These are phyloP conservation scores for Iris macrosiphon DNA, from an alignment of 106 monocot genomes.

Conservation along the genomic window DNA sequence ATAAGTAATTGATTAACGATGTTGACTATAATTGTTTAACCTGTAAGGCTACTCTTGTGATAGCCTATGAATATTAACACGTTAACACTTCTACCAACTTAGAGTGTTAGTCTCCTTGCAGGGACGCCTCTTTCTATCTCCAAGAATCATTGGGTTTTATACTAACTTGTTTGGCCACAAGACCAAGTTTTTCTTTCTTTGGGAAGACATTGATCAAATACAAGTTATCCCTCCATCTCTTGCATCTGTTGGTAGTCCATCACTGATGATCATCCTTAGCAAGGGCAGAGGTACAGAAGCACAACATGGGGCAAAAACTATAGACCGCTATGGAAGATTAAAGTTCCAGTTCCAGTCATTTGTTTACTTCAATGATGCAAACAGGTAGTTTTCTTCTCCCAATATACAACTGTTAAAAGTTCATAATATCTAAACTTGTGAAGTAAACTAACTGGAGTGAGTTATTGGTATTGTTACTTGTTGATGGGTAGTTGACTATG, in stretches of 20 bases:
- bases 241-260: constrained; percentile 69
- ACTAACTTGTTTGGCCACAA: constrained; percentile 80
- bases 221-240: constrained; percentile 66
- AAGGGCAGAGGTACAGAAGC: constrained; percentile 75
- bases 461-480: no score
- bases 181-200: constrained; percentile 85
- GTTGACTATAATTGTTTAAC: no score
- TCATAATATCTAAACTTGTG: no score
- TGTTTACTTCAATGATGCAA: constrained; percentile 67
- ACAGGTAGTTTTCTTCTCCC: constrained; percentile 37
- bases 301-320: constrained; percentile 63
- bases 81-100: no score
- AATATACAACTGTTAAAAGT: no score
- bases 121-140: constrained; percentile 91
- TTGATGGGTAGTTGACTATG: no score
- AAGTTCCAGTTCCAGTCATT: constrained; percentile 87
- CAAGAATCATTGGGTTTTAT: constrained; percentile 82
- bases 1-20: no score
- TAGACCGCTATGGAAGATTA: constrained; percentile 58
- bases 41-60: no score
- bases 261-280: constrained; percentile 59
- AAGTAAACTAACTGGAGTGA: no score
- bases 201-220: constrained; percentile 90
- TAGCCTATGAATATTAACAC: no score
- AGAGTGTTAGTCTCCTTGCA: constrained; percentile 12